A percentile compares a stretch with the other conserved stretches of the same genome.
Evolutionary conservation across 129 eudicot species (phyloP).

Genomic region (Lactuca sativa): DNA sequence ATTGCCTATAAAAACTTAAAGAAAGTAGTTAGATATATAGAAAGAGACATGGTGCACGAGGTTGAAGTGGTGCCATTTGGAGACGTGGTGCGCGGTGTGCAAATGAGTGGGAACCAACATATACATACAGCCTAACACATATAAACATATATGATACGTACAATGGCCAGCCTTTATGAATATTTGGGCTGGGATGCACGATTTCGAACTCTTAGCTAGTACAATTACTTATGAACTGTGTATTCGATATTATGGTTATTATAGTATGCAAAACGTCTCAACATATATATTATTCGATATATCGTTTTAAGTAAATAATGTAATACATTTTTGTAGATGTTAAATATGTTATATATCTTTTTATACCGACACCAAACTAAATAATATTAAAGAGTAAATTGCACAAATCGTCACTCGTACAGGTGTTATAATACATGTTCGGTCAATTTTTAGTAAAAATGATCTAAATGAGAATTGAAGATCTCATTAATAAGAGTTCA

Average conservation of each 20-base stretch:
- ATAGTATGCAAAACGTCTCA: background rate
- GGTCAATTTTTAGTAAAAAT: no score
- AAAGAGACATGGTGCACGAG: background rate
- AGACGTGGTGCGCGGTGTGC: conserved; percentile 28
- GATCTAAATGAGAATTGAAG: no score
- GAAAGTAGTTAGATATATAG: background rate
- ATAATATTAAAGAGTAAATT: no score
- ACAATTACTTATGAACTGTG: background rate
- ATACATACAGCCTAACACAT: conserved; percentile 2
- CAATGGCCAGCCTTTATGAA: background rate
- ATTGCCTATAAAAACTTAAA: background rate
- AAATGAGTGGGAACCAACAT: conserved; percentile 23
- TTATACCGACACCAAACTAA: no score
- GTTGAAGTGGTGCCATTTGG: conserved; percentile 22
- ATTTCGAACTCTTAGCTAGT: background rate
- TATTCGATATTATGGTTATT: background rate
- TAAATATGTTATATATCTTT: no score
- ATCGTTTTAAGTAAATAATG: no score
- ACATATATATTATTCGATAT: background rate
- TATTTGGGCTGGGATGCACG: background rate
- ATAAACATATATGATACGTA: background rate
- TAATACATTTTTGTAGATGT: no score
- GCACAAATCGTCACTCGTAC: no score
- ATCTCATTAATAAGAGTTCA: no score
- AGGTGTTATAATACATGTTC: no score